A percentile compares a stretch with the other conserved stretches of the same genome.
Evolutionary conservation across 352 stramenopile genomes (phyloP).

Genomic region (Phytophthora pluvialis): DNA sequence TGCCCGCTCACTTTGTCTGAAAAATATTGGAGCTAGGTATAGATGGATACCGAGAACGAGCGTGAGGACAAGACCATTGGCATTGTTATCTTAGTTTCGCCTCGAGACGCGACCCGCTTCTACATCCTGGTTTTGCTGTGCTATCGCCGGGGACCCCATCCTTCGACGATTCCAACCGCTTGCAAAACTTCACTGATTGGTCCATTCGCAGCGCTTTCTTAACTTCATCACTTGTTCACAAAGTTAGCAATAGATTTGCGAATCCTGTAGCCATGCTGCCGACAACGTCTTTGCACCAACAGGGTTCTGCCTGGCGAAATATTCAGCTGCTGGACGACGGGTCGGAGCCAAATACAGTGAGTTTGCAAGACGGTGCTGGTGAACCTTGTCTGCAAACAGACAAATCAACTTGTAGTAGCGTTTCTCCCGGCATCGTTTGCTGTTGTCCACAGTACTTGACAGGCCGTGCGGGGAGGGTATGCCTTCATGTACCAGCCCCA

Average conservation of each 20-base stretch:
- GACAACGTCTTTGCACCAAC: neutral
- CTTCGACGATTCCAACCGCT: too few species aligned
- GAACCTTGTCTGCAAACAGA: slow-evolving; percentile 4
- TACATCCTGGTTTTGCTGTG: too few species aligned
- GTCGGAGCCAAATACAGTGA: too few species aligned
- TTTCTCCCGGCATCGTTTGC: slow-evolving; percentile 5
- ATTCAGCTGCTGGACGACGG: neutral
- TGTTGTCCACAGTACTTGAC: slow-evolving; percentile 7
- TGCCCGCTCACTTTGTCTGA: too few species aligned
- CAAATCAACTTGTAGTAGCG: slow-evolving; percentile 16
- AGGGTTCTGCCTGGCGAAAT: neutral
- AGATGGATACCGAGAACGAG: too few species aligned
- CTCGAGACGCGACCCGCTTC: too few species aligned
- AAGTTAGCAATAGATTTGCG: neutral
- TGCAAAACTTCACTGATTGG: slow-evolving; percentile 14
- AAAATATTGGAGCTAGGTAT: too few species aligned
- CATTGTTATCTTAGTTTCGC: too few species aligned
- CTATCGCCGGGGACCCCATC: too few species aligned
- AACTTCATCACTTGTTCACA: neutral
- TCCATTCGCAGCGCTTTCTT: slow-evolving; percentile 6
- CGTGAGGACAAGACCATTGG: too few species aligned
- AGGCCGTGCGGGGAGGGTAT: slow-evolving; percentile 4
- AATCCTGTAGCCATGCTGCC: neutral
- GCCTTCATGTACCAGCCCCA: slow-evolving; percentile 11
- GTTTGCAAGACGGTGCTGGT: too few species aligned